phyloP scores from a whole-genome alignment of 257 asterid genomes.

The Capsicum baccatum region DNA sequence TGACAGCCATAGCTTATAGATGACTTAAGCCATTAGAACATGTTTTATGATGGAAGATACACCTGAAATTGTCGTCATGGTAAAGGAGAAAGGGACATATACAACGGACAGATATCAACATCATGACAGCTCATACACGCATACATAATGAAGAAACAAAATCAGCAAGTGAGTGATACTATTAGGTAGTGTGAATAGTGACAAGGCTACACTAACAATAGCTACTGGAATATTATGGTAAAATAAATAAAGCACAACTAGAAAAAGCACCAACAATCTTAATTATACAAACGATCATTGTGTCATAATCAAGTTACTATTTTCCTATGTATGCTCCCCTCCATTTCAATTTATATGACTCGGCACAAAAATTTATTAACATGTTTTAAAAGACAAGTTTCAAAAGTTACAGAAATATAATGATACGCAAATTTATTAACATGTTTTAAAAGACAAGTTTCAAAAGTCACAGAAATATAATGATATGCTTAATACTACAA shows the following conservation, averaged over 20 bases:
- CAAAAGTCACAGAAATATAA: too few species aligned
- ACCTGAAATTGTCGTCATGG: background rate
- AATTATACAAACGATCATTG: background rate
- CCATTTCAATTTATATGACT: too few species aligned
- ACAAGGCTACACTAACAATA: background rate
- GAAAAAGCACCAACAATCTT: constrained; percentile 3
- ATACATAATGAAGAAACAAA: background rate
- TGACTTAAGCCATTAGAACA: too few species aligned
- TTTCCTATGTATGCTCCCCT: too few species aligned
- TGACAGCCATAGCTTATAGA: too few species aligned
- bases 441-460: too few species aligned
- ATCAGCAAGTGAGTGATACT: constrained; percentile 15
- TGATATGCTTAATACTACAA: too few species aligned
- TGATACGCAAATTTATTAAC: too few species aligned
- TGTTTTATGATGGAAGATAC: background rate
- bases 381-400: too few species aligned
- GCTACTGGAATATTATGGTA: background rate
- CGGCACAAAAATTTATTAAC: too few species aligned
- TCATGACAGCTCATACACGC: constrained; percentile 54
- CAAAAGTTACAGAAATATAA: too few species aligned
- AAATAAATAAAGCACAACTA: background rate
- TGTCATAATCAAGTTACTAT: background rate
- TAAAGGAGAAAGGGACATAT: background rate
- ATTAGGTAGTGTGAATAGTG: background rate
- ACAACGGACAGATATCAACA: constrained; percentile 31